Evolutionary conservation across 2,329 filamentous ascomycete species (phyloP).

Genomic region (Aureobasidium sp.): DNA sequence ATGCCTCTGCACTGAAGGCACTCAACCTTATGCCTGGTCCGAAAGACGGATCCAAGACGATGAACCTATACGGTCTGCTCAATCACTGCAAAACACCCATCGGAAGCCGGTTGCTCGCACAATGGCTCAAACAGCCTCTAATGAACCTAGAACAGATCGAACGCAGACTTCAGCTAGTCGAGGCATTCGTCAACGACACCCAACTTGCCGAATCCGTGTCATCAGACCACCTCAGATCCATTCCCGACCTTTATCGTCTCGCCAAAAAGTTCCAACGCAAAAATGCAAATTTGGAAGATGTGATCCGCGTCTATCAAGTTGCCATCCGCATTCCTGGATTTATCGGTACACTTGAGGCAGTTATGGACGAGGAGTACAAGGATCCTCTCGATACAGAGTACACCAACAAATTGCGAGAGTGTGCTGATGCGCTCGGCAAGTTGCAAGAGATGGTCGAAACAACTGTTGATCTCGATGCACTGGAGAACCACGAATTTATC

Average conservation of each 20-base stretch:
- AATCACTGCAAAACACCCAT: conserved; percentile 98
- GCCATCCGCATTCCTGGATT: conserved; percentile 87
- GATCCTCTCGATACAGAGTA: conserved; percentile 81
- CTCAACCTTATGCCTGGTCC: conserved; percentile 96
- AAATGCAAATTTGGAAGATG: conserved; percentile 87
- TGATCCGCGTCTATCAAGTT: conserved; percentile 91
- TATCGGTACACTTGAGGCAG: conserved; percentile 76
- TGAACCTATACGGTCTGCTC: conserved; percentile 89
- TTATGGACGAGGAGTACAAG: conserved; percentile 93
- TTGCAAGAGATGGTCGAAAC: conserved; percentile 98
- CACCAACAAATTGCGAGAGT: conserved; percentile 67
- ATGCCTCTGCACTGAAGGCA: conserved; percentile 87
- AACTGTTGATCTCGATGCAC: conserved; percentile 87
- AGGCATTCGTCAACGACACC: conserved; percentile 88
- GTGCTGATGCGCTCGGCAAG: conserved; percentile 72
- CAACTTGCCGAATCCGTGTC: conserved; percentile 93
- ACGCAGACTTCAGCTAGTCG: conserved; percentile 84
- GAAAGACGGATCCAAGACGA: conserved; percentile 89
- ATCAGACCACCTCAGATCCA: conserved; percentile 85
- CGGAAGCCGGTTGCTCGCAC: conserved; percentile 79
- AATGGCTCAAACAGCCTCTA: conserved; percentile 96
- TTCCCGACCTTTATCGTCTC: conserved; percentile 88
- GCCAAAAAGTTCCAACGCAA: conserved; percentile 92
- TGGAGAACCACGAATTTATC: conserved; percentile 96
- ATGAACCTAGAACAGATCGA: conserved; percentile 89